Evolutionary conservation across 2,329 filamentous ascomycete species (phyloP), one percentile per base, ranked within the genome.

Genomic region (Arthrobotrys conoides): DNA sequence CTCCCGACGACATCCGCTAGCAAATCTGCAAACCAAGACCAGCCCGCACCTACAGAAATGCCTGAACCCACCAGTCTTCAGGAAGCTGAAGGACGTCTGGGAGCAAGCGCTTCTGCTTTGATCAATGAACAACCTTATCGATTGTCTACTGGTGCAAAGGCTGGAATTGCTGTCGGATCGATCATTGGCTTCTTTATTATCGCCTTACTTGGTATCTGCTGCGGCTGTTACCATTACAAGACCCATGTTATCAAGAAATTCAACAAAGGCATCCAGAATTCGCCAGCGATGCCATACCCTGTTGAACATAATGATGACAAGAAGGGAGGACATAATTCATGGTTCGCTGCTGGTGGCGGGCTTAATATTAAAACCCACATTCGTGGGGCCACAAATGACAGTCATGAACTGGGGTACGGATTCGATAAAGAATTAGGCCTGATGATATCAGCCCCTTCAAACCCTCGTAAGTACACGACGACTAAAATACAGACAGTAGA

Each of bases 401-500:
- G 53, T 72, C 75, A 78, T 78, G 75, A 78, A 70, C 27, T 78
- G 61, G 75, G 75, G 75, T 78, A 78, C 64, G 75, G 75, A 68
- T 61, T 69, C 55, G 75, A 78, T 51, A 78, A 78, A 78, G 75
- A 78, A 71, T 27, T 78, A 72, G 75, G 75, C 51, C 68, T 78
- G 63, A 78, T 78, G 75, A 78, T 78, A 20, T 78, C 75, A 63
- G 55, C 67, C 63, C 73, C 73, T 66, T 71, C 75, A 72, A 67
- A 78, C 75, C 66, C 75, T 59, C 75, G 68, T 67, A 72, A 78
- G 75, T 72, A 72, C 63, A 68, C 75, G 68, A 67, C 75, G 64
- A 78, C 75, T 78, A 78, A 78, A 78, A 68, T 78, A 20, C 68
- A 33, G 30, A 72, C 75, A 78, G 75, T 78, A 78, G 75, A 78